phyloP scores from a whole-genome alignment of 208 protist genomes.

The Trichomonas vaginalis region DNA sequence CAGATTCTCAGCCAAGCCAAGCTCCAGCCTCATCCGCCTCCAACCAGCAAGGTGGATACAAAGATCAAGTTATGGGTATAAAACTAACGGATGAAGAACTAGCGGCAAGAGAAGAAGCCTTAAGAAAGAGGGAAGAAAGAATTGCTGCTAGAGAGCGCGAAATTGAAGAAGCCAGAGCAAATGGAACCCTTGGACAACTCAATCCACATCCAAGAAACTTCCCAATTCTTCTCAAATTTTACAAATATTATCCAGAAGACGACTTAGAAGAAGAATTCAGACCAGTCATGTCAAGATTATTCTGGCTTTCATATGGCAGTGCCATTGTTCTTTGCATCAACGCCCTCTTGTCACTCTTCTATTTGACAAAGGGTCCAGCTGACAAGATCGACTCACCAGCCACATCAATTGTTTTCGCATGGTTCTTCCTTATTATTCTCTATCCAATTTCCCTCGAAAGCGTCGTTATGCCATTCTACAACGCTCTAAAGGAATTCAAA shows the following conservation, averaged over 20 bases:
- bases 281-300: background rate
- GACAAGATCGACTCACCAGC: background rate
- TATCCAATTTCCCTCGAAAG: background rate
- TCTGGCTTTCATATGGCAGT: background rate
- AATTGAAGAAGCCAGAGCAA: background rate
- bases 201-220: background rate
- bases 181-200: background rate
- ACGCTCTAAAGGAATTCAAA: background rate
- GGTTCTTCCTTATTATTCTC: background rate
- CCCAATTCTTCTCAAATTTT: background rate
- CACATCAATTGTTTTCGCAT: background rate
- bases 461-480: background rate
- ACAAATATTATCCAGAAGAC: background rate
- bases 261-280: background rate
- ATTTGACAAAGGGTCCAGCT: background rate
- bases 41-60: background rate
- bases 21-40: background rate
- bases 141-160: background rate
- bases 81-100: background rate
- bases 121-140: background rate
- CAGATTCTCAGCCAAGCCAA: background rate
- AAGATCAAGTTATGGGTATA: background rate
- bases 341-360: background rate
- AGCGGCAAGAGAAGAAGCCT: background rate
- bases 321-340: background rate